Conservation (phyloP, 1,284 basidiomycete species). For the Cystobasidium sp. region DNA sequence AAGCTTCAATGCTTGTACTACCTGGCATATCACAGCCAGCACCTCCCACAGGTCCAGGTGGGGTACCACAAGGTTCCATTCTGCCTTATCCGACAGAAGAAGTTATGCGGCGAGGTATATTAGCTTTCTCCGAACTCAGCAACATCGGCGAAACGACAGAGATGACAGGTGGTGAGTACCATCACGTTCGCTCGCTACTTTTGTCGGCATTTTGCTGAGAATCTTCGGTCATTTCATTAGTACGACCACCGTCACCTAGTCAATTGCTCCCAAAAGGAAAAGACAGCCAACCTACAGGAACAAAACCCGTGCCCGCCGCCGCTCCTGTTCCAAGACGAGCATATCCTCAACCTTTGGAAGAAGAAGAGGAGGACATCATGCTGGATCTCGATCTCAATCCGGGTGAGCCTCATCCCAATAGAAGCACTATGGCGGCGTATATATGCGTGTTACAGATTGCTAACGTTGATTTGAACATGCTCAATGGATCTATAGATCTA, state of each 20-base stretch:
- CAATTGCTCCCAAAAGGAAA: conserved; percentile 3
- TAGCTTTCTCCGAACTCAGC: conserved; percentile 50
- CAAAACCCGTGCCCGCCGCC: conserved; percentile 27
- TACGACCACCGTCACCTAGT: conserved; percentile 16
- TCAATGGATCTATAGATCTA: too few species aligned
- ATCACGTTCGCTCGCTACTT: background rate
- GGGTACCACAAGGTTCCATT: conserved; percentile 48
- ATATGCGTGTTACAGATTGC: background rate
- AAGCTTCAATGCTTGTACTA: background rate
- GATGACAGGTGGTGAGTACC: conserved; percentile 49
- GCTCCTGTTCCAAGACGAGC: conserved; percentile 39
- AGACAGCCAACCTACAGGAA: conserved; percentile 31
- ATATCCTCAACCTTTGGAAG: conserved; percentile 38
- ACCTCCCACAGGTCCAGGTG: conserved; percentile 30
- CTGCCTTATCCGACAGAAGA: conserved; percentile 55
- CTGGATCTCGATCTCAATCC: conserved; percentile 54
- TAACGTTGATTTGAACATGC: too few species aligned
- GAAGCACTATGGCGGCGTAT: background rate
- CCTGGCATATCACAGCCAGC: background rate
- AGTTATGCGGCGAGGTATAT: conserved; percentile 51
- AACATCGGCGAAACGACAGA: conserved; percentile 49
- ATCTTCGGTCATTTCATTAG: background rate
- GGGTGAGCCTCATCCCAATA: conserved; percentile 25
- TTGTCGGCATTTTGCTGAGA: background rate
- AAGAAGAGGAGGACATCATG: conserved; percentile 49